These are phyloP conservation scores for Alternaria triticimaculans DNA, from an alignment of 2,329 filamentous ascomycete species.

Conservation along the genomic window DNA sequence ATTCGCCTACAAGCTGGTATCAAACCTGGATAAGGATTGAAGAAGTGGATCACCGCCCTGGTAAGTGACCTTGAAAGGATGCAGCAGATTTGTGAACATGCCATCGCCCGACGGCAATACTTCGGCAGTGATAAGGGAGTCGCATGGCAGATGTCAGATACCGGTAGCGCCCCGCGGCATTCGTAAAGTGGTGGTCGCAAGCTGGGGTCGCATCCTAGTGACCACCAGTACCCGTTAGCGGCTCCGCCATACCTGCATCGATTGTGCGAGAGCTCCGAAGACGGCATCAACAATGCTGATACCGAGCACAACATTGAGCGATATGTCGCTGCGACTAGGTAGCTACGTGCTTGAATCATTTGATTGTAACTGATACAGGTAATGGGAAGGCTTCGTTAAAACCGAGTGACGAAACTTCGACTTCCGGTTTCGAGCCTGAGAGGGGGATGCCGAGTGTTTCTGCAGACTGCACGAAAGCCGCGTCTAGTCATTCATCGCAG, in stretches of 20 bases:
- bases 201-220: not conserved
- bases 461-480: not conserved
- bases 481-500: not conserved
- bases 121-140: not conserved
- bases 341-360: not conserved
- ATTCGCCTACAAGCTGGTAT: not conserved
- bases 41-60: not conserved
- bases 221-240: not conserved
- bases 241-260: not conserved
- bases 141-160: not conserved
- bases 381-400: not conserved
- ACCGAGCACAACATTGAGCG: not conserved
- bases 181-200: not conserved
- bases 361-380: not conserved
- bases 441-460: not conserved
- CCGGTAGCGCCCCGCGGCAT: not conserved
- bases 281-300: not conserved
- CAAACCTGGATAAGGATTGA: not conserved
- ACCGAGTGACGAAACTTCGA: not conserved
- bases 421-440: not conserved
- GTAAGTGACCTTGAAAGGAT: not conserved
- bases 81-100: not conserved
- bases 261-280: not conserved
- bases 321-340: not conserved
- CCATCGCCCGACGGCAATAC: not conserved